A percentile compares a stretch with the other conserved stretches of the same genome.
Evolutionary conservation across 2,329 filamentous ascomycete species (phyloP).

Genomic region (Colletotrichum navitas): DNA sequence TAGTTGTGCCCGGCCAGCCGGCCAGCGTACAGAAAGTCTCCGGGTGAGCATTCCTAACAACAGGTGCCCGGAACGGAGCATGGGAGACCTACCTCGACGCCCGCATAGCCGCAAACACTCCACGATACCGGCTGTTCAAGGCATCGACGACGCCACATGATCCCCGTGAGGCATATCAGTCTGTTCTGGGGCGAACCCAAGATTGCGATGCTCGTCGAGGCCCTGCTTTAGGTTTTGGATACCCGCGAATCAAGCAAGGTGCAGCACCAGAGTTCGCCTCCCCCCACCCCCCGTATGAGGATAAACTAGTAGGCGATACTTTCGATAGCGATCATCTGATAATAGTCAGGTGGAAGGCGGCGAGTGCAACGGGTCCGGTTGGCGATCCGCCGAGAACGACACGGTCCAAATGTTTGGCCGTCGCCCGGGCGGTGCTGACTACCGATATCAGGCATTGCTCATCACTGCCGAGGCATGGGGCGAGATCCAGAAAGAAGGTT

Average conservation of each 20-base stretch:
- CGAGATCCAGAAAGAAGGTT: constrained; percentile 4
- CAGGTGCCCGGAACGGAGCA: too few species aligned
- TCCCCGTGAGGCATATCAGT: not conserved
- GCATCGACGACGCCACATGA: too few species aligned
- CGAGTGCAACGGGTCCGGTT: constrained; percentile 6
- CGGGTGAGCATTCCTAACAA: not conserved
- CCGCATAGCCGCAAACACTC: not conserved
- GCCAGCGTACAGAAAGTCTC: not conserved
- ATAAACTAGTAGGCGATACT: not conserved
- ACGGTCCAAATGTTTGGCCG: not conserved
- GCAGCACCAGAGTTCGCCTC: not conserved
- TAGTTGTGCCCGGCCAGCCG: not conserved
- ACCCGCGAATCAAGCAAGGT: not conserved
- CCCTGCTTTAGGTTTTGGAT: not conserved
- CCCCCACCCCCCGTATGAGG: not conserved
- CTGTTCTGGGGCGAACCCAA: not conserved
- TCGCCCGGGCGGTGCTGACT: constrained; percentile 10
- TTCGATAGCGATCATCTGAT: constrained; percentile 22
- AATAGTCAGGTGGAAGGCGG: not conserved
- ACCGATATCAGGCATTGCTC: constrained; percentile 1
- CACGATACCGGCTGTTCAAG: not conserved
- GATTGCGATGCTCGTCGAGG: not conserved
- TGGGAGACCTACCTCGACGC: not conserved
- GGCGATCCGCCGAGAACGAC: constrained; percentile 4
- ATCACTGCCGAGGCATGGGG: constrained; percentile 14